These are phyloP conservation scores for Corynespora cassiicola DNA, from an alignment of 2,329 filamentous ascomycete genomes.

Conservation along the genomic window DNA sequence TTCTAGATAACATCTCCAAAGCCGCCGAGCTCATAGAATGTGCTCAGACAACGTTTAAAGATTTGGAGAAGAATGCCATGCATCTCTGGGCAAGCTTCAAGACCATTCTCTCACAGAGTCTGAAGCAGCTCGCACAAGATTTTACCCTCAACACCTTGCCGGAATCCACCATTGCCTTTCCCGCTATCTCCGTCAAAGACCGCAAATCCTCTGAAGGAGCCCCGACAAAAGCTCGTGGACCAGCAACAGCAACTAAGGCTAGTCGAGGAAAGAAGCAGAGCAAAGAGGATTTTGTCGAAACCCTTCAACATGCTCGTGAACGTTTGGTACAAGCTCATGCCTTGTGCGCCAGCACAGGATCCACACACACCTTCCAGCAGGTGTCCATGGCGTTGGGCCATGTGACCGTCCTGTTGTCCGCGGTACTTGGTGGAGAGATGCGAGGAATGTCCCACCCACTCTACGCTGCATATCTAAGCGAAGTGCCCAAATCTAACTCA, in stretches of 20 bases:
- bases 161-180: conserved; percentile 90
- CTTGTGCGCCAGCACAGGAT: conserved; percentile 60
- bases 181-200: conserved; percentile 61
- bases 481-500: conserved; percentile 73
- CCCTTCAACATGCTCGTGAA: conserved; percentile 70
- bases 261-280: conserved; percentile 30
- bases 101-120: conserved; percentile 71
- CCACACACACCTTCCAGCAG: conserved; percentile 62
- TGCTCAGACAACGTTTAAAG: conserved; percentile 29
- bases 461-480: conserved; percentile 47
- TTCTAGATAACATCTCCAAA: conserved; percentile 37
- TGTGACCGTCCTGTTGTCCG: conserved; percentile 48
- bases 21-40: conserved; percentile 34
- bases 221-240: conserved; percentile 17
- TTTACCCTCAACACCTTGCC: conserved; percentile 88
- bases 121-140: conserved; percentile 76
- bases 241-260: conserved; percentile 19
- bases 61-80: conserved; percentile 53
- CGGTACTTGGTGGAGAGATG: conserved; percentile 34
- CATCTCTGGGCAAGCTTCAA: conserved; percentile 69
- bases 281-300: conserved; percentile 60
- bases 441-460: conserved; percentile 46
- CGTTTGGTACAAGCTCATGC: conserved; percentile 69
- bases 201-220: conserved; percentile 30
- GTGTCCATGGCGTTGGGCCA: conserved; percentile 43